phyloP scores from a whole-genome alignment of 2,329 filamentous ascomycete genomes.

The Aspergillus costaricaensis region DNA sequence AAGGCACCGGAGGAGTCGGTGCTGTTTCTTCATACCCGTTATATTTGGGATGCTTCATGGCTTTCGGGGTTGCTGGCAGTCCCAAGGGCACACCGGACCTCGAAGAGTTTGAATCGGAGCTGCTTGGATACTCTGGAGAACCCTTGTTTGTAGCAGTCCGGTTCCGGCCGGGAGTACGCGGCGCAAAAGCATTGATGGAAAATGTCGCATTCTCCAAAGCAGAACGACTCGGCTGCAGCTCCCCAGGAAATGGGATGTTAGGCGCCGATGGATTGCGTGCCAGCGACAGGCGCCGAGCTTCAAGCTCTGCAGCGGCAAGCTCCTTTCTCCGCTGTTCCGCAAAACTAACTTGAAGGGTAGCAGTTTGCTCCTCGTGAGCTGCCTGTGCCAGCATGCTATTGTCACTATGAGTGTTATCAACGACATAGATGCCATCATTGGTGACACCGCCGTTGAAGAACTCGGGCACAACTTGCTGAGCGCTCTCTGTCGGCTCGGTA shows the following conservation, averaged over 20 bases:
- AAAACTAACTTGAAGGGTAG: constrained; percentile 43
- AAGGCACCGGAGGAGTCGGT: constrained; percentile 58
- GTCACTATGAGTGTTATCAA: constrained; percentile 8
- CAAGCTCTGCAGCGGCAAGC: constrained; percentile 78
- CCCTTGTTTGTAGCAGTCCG: constrained; percentile 36
- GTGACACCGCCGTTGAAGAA: constrained; percentile 15
- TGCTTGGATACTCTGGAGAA: constrained; percentile 43
- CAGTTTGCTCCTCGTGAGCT: constrained; percentile 24
- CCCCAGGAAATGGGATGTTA: constrained; percentile 72
- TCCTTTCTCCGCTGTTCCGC: constrained; percentile 71
- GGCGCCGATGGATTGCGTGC: constrained; percentile 78
- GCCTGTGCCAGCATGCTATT: constrained; percentile 21
- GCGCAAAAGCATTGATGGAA: constrained; percentile 34
- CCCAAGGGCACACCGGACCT: constrained; percentile 62
- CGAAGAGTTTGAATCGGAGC: constrained; percentile 43
- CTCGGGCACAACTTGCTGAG: constrained; percentile 14
- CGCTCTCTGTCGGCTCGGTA: constrained; percentile 24
- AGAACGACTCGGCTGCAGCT: constrained; percentile 47
- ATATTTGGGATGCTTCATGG: constrained; percentile 80
- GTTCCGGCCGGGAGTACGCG: constrained; percentile 34
- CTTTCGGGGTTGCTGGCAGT: constrained; percentile 86
- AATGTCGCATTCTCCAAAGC: constrained; percentile 49
- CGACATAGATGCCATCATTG: constrained; percentile 11
- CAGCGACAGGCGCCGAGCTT: constrained; percentile 82
- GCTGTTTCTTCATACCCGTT: constrained; percentile 48